Evolutionary conservation across 768 basidiomycete species (phyloP).

Genomic region (Collybia nuda): DNA sequence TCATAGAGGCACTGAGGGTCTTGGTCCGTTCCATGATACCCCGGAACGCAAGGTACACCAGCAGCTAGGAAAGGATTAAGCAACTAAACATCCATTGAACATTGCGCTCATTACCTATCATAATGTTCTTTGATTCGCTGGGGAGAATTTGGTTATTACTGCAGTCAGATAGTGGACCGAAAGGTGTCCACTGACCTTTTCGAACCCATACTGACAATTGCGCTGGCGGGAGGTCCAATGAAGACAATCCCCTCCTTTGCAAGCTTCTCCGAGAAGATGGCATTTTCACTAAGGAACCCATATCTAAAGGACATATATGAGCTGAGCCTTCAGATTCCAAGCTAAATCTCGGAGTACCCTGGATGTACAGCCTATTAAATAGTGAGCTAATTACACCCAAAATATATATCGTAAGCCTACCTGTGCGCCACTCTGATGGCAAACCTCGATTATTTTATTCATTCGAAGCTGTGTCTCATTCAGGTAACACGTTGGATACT

Average conservation of each 20-base stretch:
- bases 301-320: slow-evolving; percentile 45
- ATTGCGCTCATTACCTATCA: slow-evolving; percentile 56
- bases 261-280: slow-evolving; percentile 72
- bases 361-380: slow-evolving; percentile 83
- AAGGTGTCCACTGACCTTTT: slow-evolving; percentile 62
- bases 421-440: slow-evolving; percentile 81
- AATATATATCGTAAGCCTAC: slow-evolving; percentile 35
- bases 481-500: not conserved
- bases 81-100: not conserved
- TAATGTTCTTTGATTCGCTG: slow-evolving; percentile 94
- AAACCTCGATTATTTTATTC: slow-evolving; percentile 87
- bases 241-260: slow-evolving; percentile 82
- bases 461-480: slow-evolving; percentile 60
- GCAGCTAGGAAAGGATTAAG: slow-evolving; percentile 49
- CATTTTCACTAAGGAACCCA: slow-evolving; percentile 92
- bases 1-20: slow-evolving; percentile 64
- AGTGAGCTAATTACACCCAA: slow-evolving; percentile 1
- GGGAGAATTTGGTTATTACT: not conserved
- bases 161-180: not conserved
- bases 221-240: slow-evolving; percentile 85
- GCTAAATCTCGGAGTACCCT: slow-evolving; percentile 48
- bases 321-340: not conserved
- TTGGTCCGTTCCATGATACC: slow-evolving; percentile 88
- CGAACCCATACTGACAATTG: slow-evolving; percentile 93
- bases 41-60: slow-evolving; percentile 90